Evolutionary conservation across 352 stramenopile species (phyloP).

Genomic region (Phytopythium helicoides): DNA sequence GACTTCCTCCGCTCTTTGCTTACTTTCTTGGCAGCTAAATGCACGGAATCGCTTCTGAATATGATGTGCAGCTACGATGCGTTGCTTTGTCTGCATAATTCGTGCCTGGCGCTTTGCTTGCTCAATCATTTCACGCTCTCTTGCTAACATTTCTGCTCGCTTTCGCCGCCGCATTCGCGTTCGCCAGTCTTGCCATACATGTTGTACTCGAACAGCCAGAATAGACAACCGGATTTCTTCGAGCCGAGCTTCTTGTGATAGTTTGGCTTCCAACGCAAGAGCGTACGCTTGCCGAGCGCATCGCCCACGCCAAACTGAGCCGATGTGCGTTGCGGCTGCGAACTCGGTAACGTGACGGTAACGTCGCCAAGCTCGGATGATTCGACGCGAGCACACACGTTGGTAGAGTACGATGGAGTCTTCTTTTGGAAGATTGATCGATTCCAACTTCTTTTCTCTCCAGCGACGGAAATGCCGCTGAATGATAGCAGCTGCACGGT

Average conservation of each 20-base stretch:
- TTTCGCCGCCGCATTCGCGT: conserved; percentile 17
- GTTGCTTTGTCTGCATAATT: not conserved
- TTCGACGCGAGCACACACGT: not conserved
- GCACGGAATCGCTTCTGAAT: not conserved
- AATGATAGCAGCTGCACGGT: no score
- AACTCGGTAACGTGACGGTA: conserved; percentile 3
- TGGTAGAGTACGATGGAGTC: not conserved
- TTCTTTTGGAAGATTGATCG: not conserved
- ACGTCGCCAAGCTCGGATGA: conserved; percentile 4
- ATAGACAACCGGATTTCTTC: conserved; percentile 25
- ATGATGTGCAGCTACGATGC: not conserved
- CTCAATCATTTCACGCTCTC: conserved; percentile 33
- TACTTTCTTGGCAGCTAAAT: not conserved
- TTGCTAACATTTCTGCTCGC: conserved; percentile 24
- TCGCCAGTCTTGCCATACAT: conserved; percentile 32
- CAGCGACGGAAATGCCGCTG: no score
- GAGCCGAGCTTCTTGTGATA: conserved; percentile 14
- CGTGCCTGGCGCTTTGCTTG: conserved; percentile 13
- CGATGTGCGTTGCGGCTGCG: conserved; percentile 2
- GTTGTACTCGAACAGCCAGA: conserved; percentile 26
- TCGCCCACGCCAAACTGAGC: conserved; percentile 18
- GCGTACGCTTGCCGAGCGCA: conserved; percentile 15
- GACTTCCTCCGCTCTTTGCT: not conserved
- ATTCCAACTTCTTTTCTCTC: not conserved
- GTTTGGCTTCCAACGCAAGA: conserved; percentile 15